A percentile compares a stretch with the other conserved stretches of the same genome.
These are phyloP conservation scores for Colletotrichum destructivum DNA, from an alignment of 2,329 filamentous ascomycete species.

Conservation along the genomic window DNA sequence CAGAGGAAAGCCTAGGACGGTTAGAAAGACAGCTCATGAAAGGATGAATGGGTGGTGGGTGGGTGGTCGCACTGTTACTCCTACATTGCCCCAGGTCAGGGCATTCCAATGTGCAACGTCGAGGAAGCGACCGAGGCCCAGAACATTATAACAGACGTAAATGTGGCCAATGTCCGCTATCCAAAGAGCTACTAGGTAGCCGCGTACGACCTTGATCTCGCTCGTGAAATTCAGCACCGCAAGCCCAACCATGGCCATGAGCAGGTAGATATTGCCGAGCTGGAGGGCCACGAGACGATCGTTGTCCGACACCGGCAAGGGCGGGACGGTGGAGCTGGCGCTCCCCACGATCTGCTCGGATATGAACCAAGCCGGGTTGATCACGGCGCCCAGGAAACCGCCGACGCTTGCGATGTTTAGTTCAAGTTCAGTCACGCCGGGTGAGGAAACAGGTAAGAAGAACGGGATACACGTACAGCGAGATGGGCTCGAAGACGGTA, in stretches of 20 bases:
- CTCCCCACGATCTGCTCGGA: constrained; percentile 69
- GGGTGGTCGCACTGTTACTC: constrained; percentile 68
- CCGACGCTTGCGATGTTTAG: constrained; percentile 62
- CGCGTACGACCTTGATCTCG: constrained; percentile 76
- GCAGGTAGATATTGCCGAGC: constrained; percentile 78
- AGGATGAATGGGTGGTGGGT: not conserved
- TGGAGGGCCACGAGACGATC: constrained; percentile 74
- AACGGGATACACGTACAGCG: constrained; percentile 66
- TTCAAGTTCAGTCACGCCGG: constrained; percentile 30
- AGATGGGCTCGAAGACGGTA: constrained; percentile 78
- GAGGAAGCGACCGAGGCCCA: constrained; percentile 69
- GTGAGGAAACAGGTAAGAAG: not conserved
- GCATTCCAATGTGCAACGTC: constrained; percentile 75
- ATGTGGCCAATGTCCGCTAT: constrained; percentile 79
- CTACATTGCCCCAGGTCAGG: constrained; percentile 82
- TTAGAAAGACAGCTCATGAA: not conserved
- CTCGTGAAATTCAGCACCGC: constrained; percentile 75
- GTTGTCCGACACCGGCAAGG: constrained; percentile 58
- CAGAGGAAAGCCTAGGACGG: constrained; percentile 49
- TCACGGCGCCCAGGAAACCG: constrained; percentile 70
- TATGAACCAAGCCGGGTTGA: constrained; percentile 74
- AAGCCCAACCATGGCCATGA: constrained; percentile 75
- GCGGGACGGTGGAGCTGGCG: constrained; percentile 37
- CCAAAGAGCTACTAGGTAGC: constrained; percentile 77
- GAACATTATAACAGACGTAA: constrained; percentile 67